These are phyloP conservation scores for Pluteus cervinus DNA, from an alignment of 768 basidiomycete genomes.

Conservation along the genomic window DNA sequence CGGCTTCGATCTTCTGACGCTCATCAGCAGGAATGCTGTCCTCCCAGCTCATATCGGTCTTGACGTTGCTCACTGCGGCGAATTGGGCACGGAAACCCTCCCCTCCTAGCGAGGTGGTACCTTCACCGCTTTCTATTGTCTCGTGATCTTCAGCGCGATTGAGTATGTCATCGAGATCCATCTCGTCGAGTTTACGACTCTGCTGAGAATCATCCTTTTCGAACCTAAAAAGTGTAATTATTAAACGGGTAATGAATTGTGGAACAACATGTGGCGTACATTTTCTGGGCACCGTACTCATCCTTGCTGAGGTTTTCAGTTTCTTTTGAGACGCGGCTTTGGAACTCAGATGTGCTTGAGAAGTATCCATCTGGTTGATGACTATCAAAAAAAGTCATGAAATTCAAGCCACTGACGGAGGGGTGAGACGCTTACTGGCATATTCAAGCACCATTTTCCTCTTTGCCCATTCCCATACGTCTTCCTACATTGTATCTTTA, in stretches of 20 bases:
- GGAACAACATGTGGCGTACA: conserved; percentile 43
- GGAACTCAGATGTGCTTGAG: conserved; percentile 88
- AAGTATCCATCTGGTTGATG: conserved; percentile 99
- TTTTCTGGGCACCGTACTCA: conserved; percentile 97
- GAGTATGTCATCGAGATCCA: conserved; percentile 98
- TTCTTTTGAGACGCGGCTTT: conserved; percentile 61
- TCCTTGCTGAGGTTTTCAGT: conserved; percentile 88
- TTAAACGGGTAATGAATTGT: conserved; percentile 6
- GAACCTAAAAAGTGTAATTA: conserved; percentile 51
- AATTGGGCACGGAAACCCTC: conserved; percentile 94
- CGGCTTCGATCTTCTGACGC: conserved; percentile 75
- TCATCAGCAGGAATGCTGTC: conserved; percentile 97
- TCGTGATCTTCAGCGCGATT: conserved; percentile 97
- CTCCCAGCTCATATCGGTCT: conserved; percentile 98
- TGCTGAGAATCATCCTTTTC: conserved; percentile 93
- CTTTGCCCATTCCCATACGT: conserved; percentile 94
- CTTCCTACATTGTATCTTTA: conserved; percentile 99
- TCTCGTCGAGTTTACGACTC: conserved; percentile 93
- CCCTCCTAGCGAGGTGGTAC: conserved; percentile 91
- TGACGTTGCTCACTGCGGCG: conserved; percentile 93
- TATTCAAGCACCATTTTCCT: conserved; percentile 99
- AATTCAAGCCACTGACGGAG: background rate
- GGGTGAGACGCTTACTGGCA: conserved; percentile 83
- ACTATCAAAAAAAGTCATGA: conserved; percentile 61
- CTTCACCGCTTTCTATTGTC: conserved; percentile 77